Evolutionary conservation across 306 rosid genomes (phyloP).

Genomic region (Pterocarpus macrocarpus): DNA sequence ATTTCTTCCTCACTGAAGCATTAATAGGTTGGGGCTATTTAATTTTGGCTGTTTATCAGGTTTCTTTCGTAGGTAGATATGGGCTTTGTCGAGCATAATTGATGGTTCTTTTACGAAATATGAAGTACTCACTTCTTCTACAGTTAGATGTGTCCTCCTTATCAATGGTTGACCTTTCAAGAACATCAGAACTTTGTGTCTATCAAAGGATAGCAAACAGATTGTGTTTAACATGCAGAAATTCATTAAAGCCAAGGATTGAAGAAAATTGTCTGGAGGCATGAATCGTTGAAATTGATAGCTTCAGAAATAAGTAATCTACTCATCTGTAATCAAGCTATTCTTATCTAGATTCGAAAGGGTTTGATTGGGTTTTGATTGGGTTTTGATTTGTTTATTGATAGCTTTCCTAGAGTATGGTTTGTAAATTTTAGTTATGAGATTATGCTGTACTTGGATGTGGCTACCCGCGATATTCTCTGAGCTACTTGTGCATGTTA

Average conservation of each 20-base stretch:
- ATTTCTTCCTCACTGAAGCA: background rate
- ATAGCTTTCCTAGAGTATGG: background rate
- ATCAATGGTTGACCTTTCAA: background rate
- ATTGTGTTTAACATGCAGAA: background rate
- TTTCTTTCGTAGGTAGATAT: background rate
- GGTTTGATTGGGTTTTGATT: background rate
- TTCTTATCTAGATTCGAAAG: background rate
- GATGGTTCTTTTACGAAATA: background rate
- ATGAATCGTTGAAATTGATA: background rate
- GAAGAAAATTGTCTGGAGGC: background rate
- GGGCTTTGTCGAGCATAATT: background rate
- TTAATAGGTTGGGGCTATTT: background rate
- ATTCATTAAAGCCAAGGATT: background rate
- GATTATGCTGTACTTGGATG: background rate
- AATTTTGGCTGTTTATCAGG: background rate
- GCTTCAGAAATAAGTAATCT: background rate
- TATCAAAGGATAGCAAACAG: background rate
- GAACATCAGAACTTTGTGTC: too few species aligned
- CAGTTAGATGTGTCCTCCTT: background rate
- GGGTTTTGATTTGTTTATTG: background rate
- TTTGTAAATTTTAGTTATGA: background rate
- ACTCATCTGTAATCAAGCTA: too few species aligned
- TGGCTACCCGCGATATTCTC: conserved; percentile 12
- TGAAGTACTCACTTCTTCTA: background rate
- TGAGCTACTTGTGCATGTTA: background rate